Base-by-base conservation (phyloP, 2,329 filamentous ascomycete species). In the Septoria petroselini region DNA sequence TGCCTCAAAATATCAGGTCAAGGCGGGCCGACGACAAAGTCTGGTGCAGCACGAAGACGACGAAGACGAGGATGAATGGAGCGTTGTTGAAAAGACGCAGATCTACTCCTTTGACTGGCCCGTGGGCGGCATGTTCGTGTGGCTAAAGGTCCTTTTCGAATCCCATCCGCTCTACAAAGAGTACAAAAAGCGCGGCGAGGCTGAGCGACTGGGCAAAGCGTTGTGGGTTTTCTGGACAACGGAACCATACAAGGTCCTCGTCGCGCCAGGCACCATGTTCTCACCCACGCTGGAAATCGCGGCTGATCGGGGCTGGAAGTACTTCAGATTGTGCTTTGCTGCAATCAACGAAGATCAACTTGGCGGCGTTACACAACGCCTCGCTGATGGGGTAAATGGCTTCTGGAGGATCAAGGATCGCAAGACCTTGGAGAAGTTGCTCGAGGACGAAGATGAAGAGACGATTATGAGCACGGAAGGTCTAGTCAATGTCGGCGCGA, bases 61-160 rank as follows among this genome's bases (percentile, higher is more conserved):
- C 15, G 61, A 47, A 29, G 71, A 70, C 5, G 70, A 74, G 15
- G 71, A 78, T 33, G 85, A 86, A 50, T 93, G 87, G 84, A 80
- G 84, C 52, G 78, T 91, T 52, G 78, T 94, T 39, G 83, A 84
- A 62, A 90, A 86, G 70, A 85, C 80, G 1, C 76, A 78, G 53
- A 78, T 95, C 58, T 87, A 84, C 68, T 80, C 83, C 38, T 95
- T 94, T 65, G 71, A 79, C 59, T 89, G 86, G 77, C 90, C 91
- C 1, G 80, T 86, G 21, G 91, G 84, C 29, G 91, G 91, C 64
- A 96, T 96, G 90, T 96, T 95, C 68, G 70, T 94, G 48, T 96
- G 91, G 91, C 62, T 95, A 3, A 77, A 80, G 48, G 71, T 93
- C 53, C 77, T 82, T 65, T 85, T 90, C 60, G 79, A 85, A 47